Evolutionary conservation across 2,329 filamentous ascomycete genomes (phyloP), one percentile per base, ranked within the genome.

Genomic region (Aspergillus uvarum): DNA sequence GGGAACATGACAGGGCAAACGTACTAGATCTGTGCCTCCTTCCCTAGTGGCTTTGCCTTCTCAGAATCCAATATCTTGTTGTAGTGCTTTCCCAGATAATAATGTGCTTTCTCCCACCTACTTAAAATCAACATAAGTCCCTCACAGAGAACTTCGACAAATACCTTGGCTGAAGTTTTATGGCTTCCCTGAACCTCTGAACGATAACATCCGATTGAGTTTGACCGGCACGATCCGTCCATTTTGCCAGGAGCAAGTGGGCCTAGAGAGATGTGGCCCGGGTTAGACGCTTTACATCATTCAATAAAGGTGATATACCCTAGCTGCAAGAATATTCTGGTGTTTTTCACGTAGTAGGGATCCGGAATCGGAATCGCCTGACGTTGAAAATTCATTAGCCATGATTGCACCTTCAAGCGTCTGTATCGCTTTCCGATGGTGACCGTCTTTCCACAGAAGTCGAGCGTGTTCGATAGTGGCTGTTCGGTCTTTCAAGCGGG

Each of bases 21-120:
- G 58, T 67, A 80, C 77, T 87, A 92, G 60, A 85, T 82, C 56
- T 92, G 89, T 47, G 85, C 88, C 74, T 96, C 92, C 64, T 93
- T 92, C 29, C 89, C 85, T 19, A 85, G 81, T 42, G 89, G 87
- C 55, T 96, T 85, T 2, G 84, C 81, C 74, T 92, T 93, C 74
- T 98, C 92, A 0, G 92, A 91, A 69, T 98, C 94, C 3, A 97
- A 81, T 4, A 98, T 85, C 75, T 97, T 99, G 74, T 96, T 96
- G 82, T 99, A 99, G 76, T 98, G 92, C 51, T 94, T 92, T 5
- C 95, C 95, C 10, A 99, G 84, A 74, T 97, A 96, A 74, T 98
- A 99, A 72, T 98, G 94, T 0, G 92, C 93, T 76, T 97, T 98
- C 73, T 99, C 95, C 93, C 94, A 99, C 54, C 86, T 86, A 55